These are phyloP conservation scores for Osmanthus fragrans DNA, from an alignment of 257 asterid genomes.

Conservation along the genomic window DNA sequence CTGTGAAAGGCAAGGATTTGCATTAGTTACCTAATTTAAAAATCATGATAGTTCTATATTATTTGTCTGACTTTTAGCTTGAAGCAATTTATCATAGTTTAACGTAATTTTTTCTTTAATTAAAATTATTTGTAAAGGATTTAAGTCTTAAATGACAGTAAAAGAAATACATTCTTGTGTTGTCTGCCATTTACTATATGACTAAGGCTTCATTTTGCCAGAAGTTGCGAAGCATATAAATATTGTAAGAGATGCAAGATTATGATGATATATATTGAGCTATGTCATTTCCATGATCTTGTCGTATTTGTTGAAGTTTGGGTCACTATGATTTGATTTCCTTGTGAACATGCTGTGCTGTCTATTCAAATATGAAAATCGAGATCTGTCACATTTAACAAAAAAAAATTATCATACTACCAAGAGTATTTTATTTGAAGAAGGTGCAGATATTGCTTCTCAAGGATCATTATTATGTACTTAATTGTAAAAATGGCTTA, in stretches of 20 bases:
- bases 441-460: not conserved
- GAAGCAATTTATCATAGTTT: not conserved
- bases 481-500: constrained; percentile 4
- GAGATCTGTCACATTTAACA: not conserved
- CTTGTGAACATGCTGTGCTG: not conserved
- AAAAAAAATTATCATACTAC: not conserved
- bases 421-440: not conserved
- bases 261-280: constrained; percentile 3
- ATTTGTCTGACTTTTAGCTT: constrained; percentile 9
- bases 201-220: not conserved
- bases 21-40: constrained; percentile 7
- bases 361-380: not conserved
- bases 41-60: not conserved
- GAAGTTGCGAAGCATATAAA: constrained; percentile 11
- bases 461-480: not conserved
- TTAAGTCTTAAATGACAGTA: not conserved
- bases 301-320: too few relatives aligned
- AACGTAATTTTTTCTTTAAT: not conserved
- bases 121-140: not conserved
- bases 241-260: constrained; percentile 5
- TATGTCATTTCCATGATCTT: not conserved
- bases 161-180: not conserved
- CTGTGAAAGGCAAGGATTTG: constrained; percentile 77
- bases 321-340: not conserved
- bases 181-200: not conserved